Evolutionary conservation across 75 land plant species (phyloP).

Genomic region (Cunninghamia lanceolata): DNA sequence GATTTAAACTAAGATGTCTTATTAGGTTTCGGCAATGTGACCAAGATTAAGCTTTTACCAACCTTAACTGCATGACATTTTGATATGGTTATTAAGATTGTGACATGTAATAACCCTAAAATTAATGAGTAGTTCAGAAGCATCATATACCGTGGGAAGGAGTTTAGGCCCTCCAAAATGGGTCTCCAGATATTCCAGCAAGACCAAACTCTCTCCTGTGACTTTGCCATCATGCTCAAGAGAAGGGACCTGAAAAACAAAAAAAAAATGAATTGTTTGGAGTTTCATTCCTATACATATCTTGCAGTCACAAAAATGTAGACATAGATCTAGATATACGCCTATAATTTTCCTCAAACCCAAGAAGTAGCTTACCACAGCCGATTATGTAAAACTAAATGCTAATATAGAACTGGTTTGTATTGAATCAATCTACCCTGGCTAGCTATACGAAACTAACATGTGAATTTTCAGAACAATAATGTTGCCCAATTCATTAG

Average conservation of each 20-base stretch:
- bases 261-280: neutral
- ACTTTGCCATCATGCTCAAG: slow-evolving; percentile 42
- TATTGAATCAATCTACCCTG: no score
- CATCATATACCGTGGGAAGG: slow-evolving; percentile 22
- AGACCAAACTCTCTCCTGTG: slow-evolving; percentile 36
- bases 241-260: slow-evolving; percentile 32
- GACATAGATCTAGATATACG: neutral
- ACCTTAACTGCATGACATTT: no score
- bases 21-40: neutral
- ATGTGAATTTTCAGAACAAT: no score
- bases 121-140: neutral
- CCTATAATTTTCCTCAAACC: neutral
- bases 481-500: no score
- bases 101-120: neutral
- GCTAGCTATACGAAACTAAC: no score
- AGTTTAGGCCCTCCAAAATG: slow-evolving; percentile 34
- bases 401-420: no score
- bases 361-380: no score
- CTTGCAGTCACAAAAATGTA: neutral
- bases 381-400: neutral
- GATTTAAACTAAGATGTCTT: no score
- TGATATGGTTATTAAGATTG: neutral
- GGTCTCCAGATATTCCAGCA: slow-evolving; percentile 29
- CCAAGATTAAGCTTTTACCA: neutral
- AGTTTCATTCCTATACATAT: neutral